Evolutionary conservation across 2,329 filamentous ascomycete genomes (phyloP).

Genomic region (Aaosphaeria pasadenensis): DNA sequence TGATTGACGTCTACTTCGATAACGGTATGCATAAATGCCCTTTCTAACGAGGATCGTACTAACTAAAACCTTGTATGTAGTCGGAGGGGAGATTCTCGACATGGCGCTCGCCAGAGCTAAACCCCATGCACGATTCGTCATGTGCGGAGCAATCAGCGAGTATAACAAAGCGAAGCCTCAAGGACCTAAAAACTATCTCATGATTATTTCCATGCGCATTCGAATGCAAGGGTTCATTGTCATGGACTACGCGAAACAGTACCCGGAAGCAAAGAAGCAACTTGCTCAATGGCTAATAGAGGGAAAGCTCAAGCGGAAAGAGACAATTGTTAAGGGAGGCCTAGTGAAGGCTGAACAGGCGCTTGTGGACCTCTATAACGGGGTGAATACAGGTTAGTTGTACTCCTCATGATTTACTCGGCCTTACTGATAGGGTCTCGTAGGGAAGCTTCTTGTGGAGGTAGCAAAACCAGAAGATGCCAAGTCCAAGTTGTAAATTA

Average conservation of each 20-base stretch:
- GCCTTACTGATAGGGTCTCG: constrained; percentile 21
- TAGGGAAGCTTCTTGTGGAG: constrained; percentile 53
- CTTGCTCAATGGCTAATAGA: constrained; percentile 66
- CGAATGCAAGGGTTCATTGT: constrained; percentile 62
- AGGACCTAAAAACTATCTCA: constrained; percentile 53
- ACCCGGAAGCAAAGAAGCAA: constrained; percentile 56
- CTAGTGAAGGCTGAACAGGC: constrained; percentile 61
- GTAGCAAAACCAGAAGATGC: constrained; percentile 38
- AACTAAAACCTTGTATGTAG: constrained; percentile 16
- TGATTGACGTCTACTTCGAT: constrained; percentile 53
- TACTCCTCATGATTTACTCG: background rate
- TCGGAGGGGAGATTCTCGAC: constrained; percentile 50
- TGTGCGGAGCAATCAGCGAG: constrained; percentile 44
- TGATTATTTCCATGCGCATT: constrained; percentile 44
- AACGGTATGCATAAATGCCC: constrained; percentile 28
- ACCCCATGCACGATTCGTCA: constrained; percentile 41
- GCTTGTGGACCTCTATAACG: constrained; percentile 63
- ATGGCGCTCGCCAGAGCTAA: constrained; percentile 43
- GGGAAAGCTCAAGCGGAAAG: constrained; percentile 67
- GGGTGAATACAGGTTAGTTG: constrained; percentile 66
- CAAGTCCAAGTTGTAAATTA: constrained; percentile 35
- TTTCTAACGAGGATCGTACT: constrained; percentile 1
- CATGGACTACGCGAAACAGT: constrained; percentile 63
- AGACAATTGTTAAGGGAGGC: constrained; percentile 70
- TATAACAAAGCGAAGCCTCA: constrained; percentile 45